These are phyloP conservation scores for Malassezia sp. DNA, from an alignment of 1,284 basidiomycete genomes.

Conservation along the genomic window DNA sequence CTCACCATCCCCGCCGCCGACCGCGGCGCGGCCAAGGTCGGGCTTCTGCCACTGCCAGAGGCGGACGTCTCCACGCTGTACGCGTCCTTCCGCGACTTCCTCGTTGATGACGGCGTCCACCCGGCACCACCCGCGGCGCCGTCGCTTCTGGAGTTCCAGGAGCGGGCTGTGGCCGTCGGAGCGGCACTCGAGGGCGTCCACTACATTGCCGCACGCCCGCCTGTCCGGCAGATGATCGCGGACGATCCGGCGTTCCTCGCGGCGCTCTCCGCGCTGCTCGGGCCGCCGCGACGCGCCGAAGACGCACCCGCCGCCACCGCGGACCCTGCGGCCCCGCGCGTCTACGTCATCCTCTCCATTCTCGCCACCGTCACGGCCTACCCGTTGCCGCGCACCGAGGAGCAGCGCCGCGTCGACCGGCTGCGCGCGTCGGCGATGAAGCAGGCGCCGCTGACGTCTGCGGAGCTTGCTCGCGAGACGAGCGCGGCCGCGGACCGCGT, in stretches of 20 bases:
- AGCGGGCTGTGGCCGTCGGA: slow-evolving; percentile 11
- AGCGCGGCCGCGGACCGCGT: slow-evolving; percentile 15
- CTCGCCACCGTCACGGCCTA: slow-evolving; percentile 25
- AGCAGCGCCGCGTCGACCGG: slow-evolving; percentile 29
- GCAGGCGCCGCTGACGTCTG: neutral
- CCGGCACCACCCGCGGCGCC: neutral
- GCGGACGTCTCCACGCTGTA: neutral
- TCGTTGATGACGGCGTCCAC: neutral
- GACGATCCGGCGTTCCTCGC: slow-evolving; percentile 17
- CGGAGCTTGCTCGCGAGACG: slow-evolving; percentile 8
- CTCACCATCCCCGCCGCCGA: slow-evolving; percentile 5
- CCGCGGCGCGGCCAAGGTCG: neutral
- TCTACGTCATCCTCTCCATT: slow-evolving; percentile 27
- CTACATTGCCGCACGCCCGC: slow-evolving; percentile 26
- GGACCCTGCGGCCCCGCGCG: neutral
- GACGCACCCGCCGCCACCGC: neutral
- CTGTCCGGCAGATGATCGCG: slow-evolving; percentile 17
- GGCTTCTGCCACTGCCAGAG: slow-evolving; percentile 7
- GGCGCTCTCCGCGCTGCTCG: slow-evolving; percentile 11
- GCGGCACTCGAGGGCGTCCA: slow-evolving; percentile 29
- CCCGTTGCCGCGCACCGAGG: slow-evolving; percentile 17
- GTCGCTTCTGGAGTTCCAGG: neutral
- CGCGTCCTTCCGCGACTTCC: neutral
- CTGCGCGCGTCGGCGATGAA: slow-evolving; percentile 21
- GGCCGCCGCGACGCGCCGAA: neutral